Evolutionary conservation across 2,329 filamentous ascomycete genomes (phyloP), one percentile per base, ranked within the genome.

Genomic region (Trichoderma guizhouense): DNA sequence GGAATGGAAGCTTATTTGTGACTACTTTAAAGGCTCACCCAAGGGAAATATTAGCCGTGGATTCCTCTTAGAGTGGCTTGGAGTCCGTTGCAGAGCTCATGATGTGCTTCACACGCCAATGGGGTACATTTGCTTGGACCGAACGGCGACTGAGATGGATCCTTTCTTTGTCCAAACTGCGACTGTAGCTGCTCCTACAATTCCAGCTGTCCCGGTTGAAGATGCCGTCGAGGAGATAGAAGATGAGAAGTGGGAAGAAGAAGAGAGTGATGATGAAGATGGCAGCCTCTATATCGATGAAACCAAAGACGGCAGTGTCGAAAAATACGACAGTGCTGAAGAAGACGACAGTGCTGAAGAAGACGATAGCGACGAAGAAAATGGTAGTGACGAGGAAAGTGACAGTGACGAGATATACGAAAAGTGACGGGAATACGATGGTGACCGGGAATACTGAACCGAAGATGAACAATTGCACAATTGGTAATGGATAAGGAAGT

Each of bases 31-130:
- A 18, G 30, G 11, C 18, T 15, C 21, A 0, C 24, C 4, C 4
- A 12, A 18, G 18, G 11, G 30, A 1, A 21, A 26, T 30, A 12
- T 47, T 1, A 68, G 58, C 26, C 32, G 34, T 9, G 79, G 75
- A 0, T 89, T 88, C 74, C 74, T 90, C 0, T 81, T 86, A 6
- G 87, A 90, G 51, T 91, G 88, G 88, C 78, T 90, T 1, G 79
- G 84, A 0, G 71, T 87, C 0, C 82, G 86, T 0, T 84, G 88
- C 2, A 85, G 86, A 47, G 85, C 85, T 0, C 85, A 88, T 64
- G 88, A 90, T 71, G 83, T 90, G 32, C 75, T 83, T 36, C 85
- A 89, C 24, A 90, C 87, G 0, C 88, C 87, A 0, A 89, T 90
- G 83, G 88, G 88, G 0, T 86, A 85, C 74, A 71, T 90, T 1